Percentiles rank a stretch among this genome's conserved stretches.
Evolutionary conservation across 768 basidiomycete species (phyloP).

Genomic region (Termitomyces sp.): DNA sequence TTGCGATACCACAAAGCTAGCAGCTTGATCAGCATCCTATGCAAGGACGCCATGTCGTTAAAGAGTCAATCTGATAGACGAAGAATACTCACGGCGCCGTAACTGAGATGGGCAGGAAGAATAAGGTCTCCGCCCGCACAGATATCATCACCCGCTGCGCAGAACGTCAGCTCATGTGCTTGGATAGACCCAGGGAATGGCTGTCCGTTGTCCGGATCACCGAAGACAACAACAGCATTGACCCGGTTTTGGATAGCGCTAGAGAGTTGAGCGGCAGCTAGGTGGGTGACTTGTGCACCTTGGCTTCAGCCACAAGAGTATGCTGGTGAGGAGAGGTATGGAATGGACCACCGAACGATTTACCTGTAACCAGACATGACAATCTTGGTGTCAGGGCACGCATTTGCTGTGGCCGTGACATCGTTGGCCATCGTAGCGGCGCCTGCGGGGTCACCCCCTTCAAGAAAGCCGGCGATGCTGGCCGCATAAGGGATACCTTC

Average conservation of each 20-base stretch:
- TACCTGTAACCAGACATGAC: constrained; percentile 36
- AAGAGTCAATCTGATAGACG: neutral
- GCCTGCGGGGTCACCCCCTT: constrained; percentile 34
- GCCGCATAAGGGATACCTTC: constrained; percentile 37
- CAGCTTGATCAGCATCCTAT: constrained; percentile 8
- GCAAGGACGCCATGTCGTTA: neutral
- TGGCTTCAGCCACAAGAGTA: constrained; percentile 19
- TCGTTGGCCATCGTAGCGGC: constrained; percentile 34
- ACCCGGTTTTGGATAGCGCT: constrained; percentile 21
- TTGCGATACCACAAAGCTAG: constrained; percentile 9
- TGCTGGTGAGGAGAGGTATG: neutral
- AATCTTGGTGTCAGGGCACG: constrained; percentile 32
- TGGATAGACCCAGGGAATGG: constrained; percentile 20
- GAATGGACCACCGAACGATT: neutral
- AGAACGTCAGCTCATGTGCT: constrained; percentile 19
- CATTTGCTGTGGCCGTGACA: constrained; percentile 25
- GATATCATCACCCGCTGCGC: constrained; percentile 21
- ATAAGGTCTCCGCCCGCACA: constrained; percentile 21
- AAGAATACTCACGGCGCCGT: constrained; percentile 20
- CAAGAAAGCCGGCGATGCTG: constrained; percentile 33
- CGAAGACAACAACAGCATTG: constrained; percentile 24
- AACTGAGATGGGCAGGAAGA: constrained; percentile 21
- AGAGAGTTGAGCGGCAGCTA: constrained; percentile 34
- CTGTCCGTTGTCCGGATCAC: constrained; percentile 24
- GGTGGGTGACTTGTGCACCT: constrained; percentile 37